Percentiles rank a stretch among this genome's conserved stretches.
Evolutionary conservation across 2,329 filamentous ascomycete genomes (phyloP).

Genomic region (Dryadomyces sulphureus): DNA sequence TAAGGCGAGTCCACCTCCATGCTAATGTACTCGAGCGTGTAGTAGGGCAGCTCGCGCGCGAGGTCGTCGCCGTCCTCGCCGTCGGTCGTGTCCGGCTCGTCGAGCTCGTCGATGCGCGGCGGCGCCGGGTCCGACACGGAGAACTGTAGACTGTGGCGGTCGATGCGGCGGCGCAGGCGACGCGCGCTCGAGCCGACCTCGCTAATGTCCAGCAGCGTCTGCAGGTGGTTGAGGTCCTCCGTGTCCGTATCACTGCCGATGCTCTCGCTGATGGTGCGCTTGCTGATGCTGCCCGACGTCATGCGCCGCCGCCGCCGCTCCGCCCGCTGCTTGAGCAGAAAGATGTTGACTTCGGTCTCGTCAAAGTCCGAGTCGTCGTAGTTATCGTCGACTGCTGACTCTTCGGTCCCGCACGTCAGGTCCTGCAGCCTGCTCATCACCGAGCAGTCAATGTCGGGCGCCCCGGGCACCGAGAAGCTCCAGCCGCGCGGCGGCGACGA

Average conservation of each 20-base stretch:
- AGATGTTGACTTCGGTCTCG: constrained; percentile 18
- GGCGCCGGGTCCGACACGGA: constrained; percentile 33
- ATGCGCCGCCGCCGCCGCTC: constrained; percentile 29
- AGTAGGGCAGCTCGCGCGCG: constrained; percentile 35
- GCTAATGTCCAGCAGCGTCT: constrained; percentile 22
- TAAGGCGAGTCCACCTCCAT: constrained; percentile 32
- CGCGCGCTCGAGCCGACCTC: constrained; percentile 33
- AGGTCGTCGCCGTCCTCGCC: constrained; percentile 21
- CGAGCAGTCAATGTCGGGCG: constrained; percentile 23
- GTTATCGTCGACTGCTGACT: constrained; percentile 7
- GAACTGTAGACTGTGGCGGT: constrained; percentile 32
- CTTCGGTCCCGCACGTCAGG: constrained; percentile 25
- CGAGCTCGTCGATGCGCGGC: constrained; percentile 36
- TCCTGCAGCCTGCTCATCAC: constrained; percentile 30
- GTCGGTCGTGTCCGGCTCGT: constrained; percentile 32
- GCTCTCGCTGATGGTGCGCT: constrained; percentile 36
- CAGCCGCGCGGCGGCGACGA: constrained; percentile 6
- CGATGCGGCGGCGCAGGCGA: constrained; percentile 29
- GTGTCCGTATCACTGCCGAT: constrained; percentile 33
- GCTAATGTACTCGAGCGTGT: constrained; percentile 32
- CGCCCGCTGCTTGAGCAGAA: constrained; percentile 26
- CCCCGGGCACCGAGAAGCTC: constrained; percentile 3
- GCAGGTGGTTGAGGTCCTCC: constrained; percentile 17
- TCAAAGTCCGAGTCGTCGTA: constrained; percentile 20
- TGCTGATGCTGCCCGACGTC: constrained; percentile 38